Percentiles rank a stretch among this genome's conserved stretches.
Conservation (phyloP, 768 basidiomycete species). For the Mycena vitilis region DNA sequence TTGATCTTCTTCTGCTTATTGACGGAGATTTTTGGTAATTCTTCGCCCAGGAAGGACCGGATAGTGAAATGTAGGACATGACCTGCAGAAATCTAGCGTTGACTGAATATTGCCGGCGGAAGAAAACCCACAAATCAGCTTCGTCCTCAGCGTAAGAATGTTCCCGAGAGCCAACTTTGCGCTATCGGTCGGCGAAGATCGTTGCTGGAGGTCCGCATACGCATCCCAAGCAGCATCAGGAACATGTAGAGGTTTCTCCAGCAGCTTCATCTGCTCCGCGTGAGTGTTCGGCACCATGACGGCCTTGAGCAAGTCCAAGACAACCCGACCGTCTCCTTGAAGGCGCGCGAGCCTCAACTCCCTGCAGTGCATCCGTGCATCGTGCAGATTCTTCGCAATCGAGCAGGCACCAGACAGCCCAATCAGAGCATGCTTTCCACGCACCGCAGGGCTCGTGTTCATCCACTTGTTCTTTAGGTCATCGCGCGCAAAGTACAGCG, state of each 20-base stretch:
- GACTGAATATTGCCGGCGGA: neutral
- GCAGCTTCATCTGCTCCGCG: neutral
- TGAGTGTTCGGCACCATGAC: neutral
- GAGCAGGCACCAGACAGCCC: conserved; percentile 32
- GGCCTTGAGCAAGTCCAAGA: conserved; percentile 27
- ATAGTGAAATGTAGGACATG: conserved; percentile 12
- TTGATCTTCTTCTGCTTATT: conserved; percentile 14
- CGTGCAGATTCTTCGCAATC: conserved; percentile 33
- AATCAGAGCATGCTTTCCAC: conserved; percentile 31
- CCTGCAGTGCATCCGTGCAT: conserved; percentile 29
- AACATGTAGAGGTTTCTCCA: conserved; percentile 26
- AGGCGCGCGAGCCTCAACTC: conserved; percentile 27
- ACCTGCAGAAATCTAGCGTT: neutral
- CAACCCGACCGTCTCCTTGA: conserved; percentile 1
- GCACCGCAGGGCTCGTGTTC: conserved; percentile 7
- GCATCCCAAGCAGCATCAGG: conserved; percentile 31
- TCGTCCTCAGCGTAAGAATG: conserved; percentile 30
- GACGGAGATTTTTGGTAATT: conserved; percentile 8
- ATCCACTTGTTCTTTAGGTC: conserved; percentile 28
- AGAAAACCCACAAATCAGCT: conserved; percentile 31
- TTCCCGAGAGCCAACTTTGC: conserved; percentile 28
- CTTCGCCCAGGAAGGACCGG: conserved; percentile 15
- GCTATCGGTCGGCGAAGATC: conserved; percentile 7
- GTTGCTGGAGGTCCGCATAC: conserved; percentile 4
- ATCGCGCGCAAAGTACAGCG: neutral